Percentiles rank a stretch among this genome's conserved stretches.
Evolutionary conservation across 2,329 filamentous ascomycete species (phyloP).

Genomic region (Fusarium sp.): DNA sequence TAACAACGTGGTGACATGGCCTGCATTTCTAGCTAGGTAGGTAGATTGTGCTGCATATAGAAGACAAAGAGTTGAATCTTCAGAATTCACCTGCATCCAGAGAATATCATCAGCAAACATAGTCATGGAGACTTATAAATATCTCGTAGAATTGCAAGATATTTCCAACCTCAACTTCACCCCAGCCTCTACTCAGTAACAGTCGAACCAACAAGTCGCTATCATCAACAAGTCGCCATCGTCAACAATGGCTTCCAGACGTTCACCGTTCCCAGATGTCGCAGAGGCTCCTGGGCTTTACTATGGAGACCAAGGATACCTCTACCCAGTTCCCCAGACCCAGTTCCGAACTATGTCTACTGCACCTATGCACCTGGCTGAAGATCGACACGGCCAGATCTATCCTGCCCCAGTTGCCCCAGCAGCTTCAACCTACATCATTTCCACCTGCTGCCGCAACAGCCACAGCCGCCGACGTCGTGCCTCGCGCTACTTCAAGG

Average conservation of each 20-base stretch:
- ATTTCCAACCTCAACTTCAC: neutral
- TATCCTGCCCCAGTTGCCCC: slow-evolving; percentile 7
- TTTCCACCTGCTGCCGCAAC: slow-evolving; percentile 7
- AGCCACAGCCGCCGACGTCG: slow-evolving; percentile 14
- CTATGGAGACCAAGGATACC: slow-evolving; percentile 10
- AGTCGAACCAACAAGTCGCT: neutral
- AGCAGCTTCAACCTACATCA: neutral
- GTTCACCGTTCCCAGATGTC: slow-evolving; percentile 4
- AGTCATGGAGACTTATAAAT: slow-evolving; percentile 17
- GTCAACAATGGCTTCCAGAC: slow-evolving; percentile 22
- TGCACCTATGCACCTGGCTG: neutral
- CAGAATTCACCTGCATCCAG: neutral
- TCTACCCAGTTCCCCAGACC: slow-evolving; percentile 7
- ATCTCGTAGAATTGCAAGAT: neutral
- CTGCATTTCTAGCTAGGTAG: neutral
- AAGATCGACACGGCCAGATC: slow-evolving; percentile 12
- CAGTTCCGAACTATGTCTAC: slow-evolving; percentile 1
- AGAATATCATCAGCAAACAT: slow-evolving; percentile 1
- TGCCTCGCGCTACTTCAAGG: slow-evolving; percentile 4
- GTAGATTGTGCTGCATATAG: neutral
- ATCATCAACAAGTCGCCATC: neutral
- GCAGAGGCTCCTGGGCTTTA: slow-evolving; percentile 2
- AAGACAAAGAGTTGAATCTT: neutral
- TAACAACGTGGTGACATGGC: neutral
- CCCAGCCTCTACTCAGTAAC: neutral